Evolutionary conservation across 352 stramenopile species (phyloP).

Genomic region (Phytophthora syringae): DNA sequence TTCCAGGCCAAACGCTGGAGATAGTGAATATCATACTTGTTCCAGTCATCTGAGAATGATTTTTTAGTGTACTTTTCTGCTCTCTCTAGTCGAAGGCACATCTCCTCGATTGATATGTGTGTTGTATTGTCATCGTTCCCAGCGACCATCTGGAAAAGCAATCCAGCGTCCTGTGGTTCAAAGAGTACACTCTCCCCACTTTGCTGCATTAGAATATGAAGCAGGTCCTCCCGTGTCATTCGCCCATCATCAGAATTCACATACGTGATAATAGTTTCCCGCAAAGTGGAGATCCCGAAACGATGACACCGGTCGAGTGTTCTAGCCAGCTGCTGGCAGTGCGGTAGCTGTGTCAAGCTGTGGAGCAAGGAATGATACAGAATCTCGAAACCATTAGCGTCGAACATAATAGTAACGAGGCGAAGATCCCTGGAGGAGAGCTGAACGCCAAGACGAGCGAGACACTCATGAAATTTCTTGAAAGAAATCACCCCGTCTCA

Average conservation of each 20-base stretch:
- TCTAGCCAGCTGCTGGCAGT: constrained; percentile 26
- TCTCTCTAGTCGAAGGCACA: constrained; percentile 45
- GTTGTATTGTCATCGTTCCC: constrained; percentile 5
- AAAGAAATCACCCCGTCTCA: constrained; percentile 48
- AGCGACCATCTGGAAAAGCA: constrained; percentile 46
- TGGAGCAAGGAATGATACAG: constrained; percentile 61
- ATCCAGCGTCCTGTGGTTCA: constrained; percentile 41
- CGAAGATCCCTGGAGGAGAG: constrained; percentile 48
- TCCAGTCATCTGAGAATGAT: constrained; percentile 24
- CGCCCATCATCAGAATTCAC: constrained; percentile 46
- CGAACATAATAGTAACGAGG: constrained; percentile 57
- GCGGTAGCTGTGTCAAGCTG: constrained; percentile 33
- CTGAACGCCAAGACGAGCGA: constrained; percentile 45
- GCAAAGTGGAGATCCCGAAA: constrained; percentile 48
- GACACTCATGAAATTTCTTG: constrained; percentile 48
- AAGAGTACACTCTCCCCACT: constrained; percentile 35
- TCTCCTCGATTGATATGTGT: constrained; percentile 42
- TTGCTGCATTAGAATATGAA: constrained; percentile 44
- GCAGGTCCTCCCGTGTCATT: constrained; percentile 51
- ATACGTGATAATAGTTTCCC: constrained; percentile 44
- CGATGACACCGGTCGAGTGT: constrained; percentile 41
- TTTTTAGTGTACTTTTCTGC: constrained; percentile 18
- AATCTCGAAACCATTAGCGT: constrained; percentile 53
- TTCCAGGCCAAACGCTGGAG: constrained; percentile 64
- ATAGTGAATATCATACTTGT: constrained; percentile 48